Conservation (phyloP, 2,329 filamentous ascomycete species). For the Beauveria caledonica region DNA sequence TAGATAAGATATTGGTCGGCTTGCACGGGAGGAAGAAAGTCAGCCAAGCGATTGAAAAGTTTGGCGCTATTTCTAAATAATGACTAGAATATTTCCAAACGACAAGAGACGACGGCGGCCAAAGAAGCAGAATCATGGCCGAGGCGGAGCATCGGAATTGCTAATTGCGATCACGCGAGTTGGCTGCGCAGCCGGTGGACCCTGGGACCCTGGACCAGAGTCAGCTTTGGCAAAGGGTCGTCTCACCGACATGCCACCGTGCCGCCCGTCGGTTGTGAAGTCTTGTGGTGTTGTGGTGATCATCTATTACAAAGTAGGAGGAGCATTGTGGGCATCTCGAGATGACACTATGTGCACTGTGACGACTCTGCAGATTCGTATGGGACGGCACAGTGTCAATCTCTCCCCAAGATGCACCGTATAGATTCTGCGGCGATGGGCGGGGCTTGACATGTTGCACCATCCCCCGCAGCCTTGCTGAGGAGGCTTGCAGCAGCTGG, state of each 20-base stretch:
- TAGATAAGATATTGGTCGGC: not conserved
- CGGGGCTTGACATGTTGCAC: not conserved
- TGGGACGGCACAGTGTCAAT: not conserved
- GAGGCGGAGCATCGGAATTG: constrained; percentile 10
- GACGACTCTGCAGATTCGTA: too few species aligned
- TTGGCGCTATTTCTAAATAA: too few species aligned
- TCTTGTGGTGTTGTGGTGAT: not conserved
- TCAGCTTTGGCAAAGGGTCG: not conserved
- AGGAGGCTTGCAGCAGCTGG: not conserved
- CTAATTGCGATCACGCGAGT: constrained; percentile 11
- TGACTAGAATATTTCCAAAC: too few species aligned
- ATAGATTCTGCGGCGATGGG: constrained; percentile 6
- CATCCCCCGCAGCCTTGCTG: constrained; percentile 1
- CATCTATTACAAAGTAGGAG: not conserved
- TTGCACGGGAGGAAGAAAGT: too few species aligned
- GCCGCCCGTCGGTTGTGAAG: not conserved
- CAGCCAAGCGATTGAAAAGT: too few species aligned
- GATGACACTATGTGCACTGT: not conserved
- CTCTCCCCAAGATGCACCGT: not conserved
- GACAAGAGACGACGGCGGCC: too few species aligned
- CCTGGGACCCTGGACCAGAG: not conserved
- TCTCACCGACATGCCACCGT: constrained; percentile 1
- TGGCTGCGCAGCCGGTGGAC: not conserved
- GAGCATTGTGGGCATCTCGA: not conserved
- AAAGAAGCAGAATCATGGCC: not conserved